phyloP scores from a whole-genome alignment of 495 filamentous ascomycete genomes.

The Pseudotulostoma volvatum region DNA sequence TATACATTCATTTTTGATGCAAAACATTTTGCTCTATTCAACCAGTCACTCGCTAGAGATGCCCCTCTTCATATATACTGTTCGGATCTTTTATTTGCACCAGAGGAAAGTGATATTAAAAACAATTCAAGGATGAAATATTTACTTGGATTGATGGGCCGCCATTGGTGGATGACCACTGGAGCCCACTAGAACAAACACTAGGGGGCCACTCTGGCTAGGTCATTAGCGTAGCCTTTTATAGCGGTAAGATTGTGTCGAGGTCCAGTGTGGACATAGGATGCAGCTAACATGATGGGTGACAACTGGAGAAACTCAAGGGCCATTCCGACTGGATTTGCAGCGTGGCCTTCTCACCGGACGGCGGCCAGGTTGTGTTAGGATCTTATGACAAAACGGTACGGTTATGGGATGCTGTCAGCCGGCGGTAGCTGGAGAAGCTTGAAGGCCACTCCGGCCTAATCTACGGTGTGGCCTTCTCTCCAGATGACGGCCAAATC shows the following conservation, averaged over 20 bases:
- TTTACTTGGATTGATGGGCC: conserved; percentile 3
- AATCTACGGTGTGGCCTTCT: too few species aligned
- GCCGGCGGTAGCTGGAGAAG: too few species aligned
- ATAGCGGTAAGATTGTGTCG: conserved; percentile 5
- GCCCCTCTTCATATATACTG: conserved; percentile 17
- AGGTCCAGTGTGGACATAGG: conserved; percentile 12
- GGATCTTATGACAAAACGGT: conserved; percentile 10
- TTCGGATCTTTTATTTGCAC: conserved; percentile 18
- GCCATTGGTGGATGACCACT: conserved; percentile 1
- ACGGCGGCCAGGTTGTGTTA: conserved; percentile 7
- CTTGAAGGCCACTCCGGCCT: too few species aligned
- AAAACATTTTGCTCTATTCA: conserved; percentile 14
- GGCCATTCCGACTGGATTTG: conserved; percentile 6
- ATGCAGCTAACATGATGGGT: conserved; percentile 6
- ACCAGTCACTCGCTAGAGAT: conserved; percentile 11
- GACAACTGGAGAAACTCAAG: neutral
- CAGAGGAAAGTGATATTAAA: conserved; percentile 10
- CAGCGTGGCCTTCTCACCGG: conserved; percentile 1
- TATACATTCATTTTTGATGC: conserved; percentile 14
- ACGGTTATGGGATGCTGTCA: conserved; percentile 11
- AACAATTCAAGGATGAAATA: conserved; percentile 1
- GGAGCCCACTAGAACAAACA: conserved; percentile 3
- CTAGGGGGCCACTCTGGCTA: neutral
- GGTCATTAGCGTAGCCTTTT: conserved; percentile 1
- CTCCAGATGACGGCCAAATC: too few species aligned